These are phyloP conservation scores for Citrus cavaleriei DNA, from an alignment of 345 rosid species.

Conservation along the genomic window DNA sequence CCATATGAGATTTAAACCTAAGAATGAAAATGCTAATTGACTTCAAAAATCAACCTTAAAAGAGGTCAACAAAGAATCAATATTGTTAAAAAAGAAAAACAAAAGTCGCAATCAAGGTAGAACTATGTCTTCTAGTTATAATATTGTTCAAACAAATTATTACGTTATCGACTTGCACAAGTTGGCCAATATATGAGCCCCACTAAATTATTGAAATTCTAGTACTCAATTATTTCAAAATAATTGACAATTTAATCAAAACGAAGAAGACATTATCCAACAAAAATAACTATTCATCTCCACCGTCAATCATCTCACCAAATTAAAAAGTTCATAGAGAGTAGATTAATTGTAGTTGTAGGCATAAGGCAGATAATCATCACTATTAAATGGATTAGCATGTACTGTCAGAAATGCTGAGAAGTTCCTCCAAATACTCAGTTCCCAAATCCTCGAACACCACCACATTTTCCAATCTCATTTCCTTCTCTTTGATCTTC, in stretches of 20 bases:
- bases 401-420: slow-evolving; percentile 27
- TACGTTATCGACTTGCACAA: slow-evolving; percentile 7
- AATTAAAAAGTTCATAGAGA: neutral
- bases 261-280: neutral
- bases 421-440: slow-evolving; percentile 59
- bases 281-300: neutral
- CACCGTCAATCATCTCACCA: neutral
- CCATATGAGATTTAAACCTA: no score
- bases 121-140: no score
- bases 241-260: neutral
- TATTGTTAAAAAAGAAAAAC: no score
- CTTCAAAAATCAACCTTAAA: no score
- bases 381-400: no score
- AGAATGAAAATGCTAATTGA: no score
- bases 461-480: slow-evolving; percentile 29
- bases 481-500: slow-evolving; percentile 34
- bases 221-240: neutral
- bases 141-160: neutral
- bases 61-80: no score
- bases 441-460: slow-evolving; percentile 62
- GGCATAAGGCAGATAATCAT: slow-evolving; percentile 4
- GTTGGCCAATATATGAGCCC: neutral
- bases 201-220: neutral
- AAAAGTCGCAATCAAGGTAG: no score
- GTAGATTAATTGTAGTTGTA: neutral